These are phyloP conservation scores for Alternaria conjuncta DNA, from an alignment of 2,329 filamentous ascomycete genomes.

Conservation along the genomic window DNA sequence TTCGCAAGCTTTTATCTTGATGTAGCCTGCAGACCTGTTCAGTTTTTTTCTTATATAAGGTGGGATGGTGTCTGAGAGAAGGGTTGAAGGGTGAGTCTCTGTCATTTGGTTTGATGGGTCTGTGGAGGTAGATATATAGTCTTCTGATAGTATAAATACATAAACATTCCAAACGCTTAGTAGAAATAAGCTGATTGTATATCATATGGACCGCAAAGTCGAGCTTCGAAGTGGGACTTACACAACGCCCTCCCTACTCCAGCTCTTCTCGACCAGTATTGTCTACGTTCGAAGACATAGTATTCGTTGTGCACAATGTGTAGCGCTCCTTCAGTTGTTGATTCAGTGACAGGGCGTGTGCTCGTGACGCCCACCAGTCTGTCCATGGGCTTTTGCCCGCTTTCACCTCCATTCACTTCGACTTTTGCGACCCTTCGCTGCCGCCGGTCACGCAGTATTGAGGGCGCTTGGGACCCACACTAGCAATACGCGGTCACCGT, in stretches of 20 bases:
- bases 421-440: background rate
- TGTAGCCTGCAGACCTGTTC: no score
- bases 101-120: background rate
- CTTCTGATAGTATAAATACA: background rate
- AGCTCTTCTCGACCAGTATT: background rate
- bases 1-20: no score
- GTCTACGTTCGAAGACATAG: no score
- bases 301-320: background rate
- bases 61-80: background rate
- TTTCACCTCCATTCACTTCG: background rate
- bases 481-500: background rate
- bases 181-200: background rate
- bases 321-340: no score
- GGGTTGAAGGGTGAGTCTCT: background rate
- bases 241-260: background rate
- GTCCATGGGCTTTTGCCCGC: background rate
- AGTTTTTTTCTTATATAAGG: no score
- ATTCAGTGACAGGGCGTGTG: background rate
- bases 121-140: background rate
- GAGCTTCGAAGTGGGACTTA: no score
- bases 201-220: no score
- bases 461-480: background rate
- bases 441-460: background rate
- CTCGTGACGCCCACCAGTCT: fast-evolving
- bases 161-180: background rate